Evolutionary conservation across 208 protist genomes (phyloP).

Genomic region (Strigomonas galati): DNA sequence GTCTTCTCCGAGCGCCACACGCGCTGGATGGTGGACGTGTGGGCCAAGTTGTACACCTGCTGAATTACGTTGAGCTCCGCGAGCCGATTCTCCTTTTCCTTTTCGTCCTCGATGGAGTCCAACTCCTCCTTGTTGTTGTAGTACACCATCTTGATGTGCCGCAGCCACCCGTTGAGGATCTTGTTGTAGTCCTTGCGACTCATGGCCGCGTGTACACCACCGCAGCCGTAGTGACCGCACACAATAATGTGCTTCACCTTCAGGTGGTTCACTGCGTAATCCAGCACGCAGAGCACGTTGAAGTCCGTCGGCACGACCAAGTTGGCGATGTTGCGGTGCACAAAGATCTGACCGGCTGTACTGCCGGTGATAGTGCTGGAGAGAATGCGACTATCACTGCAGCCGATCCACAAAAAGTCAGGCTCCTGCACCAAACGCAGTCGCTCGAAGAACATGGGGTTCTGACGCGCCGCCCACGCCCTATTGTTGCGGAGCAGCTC

Average conservation of each 20-base stretch:
- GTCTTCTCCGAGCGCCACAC: constrained; percentile 24
- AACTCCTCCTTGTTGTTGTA: constrained; percentile 19
- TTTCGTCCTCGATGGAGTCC: constrained; percentile 13
- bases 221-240: constrained; percentile 59
- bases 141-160: constrained; percentile 32
- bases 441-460: constrained; percentile 66
- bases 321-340: constrained; percentile 91
- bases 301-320: constrained; percentile 73
- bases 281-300: constrained; percentile 56
- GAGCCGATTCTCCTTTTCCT: constrained; percentile 15
- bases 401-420: constrained; percentile 88
- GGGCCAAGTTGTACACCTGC: constrained; percentile 31
- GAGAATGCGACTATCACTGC: constrained; percentile 63
- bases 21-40: constrained; percentile 36
- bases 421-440: constrained; percentile 57
- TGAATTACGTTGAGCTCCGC: constrained; percentile 45
- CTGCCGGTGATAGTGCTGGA: constrained; percentile 65
- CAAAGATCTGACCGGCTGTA: constrained; percentile 79
- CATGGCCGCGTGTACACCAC: constrained; percentile 66
- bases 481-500: constrained; percentile 63
- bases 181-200: constrained; percentile 16
- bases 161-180: constrained; percentile 38
- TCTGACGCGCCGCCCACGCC: constrained; percentile 45
- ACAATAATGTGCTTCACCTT: constrained; percentile 85
- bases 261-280: constrained; percentile 81